Conservation (phyloP, 805 yeast species). For the Dipodascopsis tothii region DNA sequence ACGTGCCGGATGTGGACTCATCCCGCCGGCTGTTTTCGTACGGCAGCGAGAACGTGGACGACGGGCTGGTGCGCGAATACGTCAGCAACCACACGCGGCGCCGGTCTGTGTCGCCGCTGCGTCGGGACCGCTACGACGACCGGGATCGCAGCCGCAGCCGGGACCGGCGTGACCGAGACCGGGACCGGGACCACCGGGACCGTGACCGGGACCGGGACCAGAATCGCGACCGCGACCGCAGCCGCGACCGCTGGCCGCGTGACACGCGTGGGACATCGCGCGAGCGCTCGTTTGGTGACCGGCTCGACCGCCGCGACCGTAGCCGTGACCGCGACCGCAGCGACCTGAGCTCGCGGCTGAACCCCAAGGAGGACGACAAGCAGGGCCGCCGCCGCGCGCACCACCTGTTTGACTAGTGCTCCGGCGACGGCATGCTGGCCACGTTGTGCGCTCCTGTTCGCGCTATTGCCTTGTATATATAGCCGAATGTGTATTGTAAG, state of each 20-base stretch:
- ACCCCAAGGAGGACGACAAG: slow-evolving; percentile 1
- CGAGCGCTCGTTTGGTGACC: background rate
- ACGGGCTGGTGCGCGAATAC: background rate
- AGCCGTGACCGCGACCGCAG: background rate
- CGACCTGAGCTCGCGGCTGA: background rate
- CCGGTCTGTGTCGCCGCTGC: slow-evolving; percentile 4
- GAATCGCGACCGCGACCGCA: background rate
- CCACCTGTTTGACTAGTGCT: slow-evolving; percentile 15
- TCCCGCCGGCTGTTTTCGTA: background rate
- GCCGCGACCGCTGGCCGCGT: no score
- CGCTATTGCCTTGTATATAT: no score
- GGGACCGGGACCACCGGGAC: slow-evolving; percentile 5
- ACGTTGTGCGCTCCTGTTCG: no score
- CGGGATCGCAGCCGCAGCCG: background rate
- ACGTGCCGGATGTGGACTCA: slow-evolving; percentile 2
- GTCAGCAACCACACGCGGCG: slow-evolving; percentile 3
- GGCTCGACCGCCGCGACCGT: background rate
- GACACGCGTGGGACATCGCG: no score
- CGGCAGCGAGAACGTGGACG: background rate
- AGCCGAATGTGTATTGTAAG: no score
- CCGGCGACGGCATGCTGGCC: no score
- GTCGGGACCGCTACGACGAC: background rate
- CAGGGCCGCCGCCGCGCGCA: slow-evolving; percentile 16
- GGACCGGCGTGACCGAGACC: slow-evolving; percentile 3
- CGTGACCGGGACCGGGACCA: slow-evolving; percentile 3